A percentile compares a stretch with the other conserved stretches of the same genome.
phyloP scores from a whole-genome alignment of 768 basidiomycete species.

The Podaxis rugospora region DNA sequence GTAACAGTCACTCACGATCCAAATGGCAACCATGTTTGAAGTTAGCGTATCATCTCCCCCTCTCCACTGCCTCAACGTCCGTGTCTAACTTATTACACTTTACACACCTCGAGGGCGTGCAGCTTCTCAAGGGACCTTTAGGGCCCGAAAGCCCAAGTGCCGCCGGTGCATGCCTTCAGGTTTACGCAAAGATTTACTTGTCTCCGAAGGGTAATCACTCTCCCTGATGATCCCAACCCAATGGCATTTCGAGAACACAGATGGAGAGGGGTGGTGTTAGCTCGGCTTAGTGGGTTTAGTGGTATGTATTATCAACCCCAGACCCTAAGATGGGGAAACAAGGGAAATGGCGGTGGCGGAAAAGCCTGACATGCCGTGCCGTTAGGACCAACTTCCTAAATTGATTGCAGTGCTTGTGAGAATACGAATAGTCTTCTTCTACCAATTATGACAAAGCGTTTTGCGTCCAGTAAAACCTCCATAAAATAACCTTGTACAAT shows the following conservation, averaged over 20 bases:
- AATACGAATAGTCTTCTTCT: not conserved
- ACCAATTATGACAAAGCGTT: not conserved
- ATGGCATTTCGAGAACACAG: not conserved
- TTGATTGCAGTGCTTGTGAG: not conserved
- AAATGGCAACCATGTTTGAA: not conserved
- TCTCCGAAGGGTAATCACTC: not conserved
- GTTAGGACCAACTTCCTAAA: not conserved
- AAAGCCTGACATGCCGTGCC: not conserved
- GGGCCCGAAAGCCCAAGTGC: not conserved
- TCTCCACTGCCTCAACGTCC: not conserved
- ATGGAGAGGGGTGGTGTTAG: not conserved
- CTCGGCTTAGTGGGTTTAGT: not conserved
- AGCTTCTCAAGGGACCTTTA: not conserved
- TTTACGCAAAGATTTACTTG: not conserved
- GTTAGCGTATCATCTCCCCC: not conserved
- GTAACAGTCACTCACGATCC: not conserved
- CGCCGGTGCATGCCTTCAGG: constrained; percentile 2
- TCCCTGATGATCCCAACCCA: not conserved
- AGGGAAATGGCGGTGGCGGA: constrained; percentile 1
- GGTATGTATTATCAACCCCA: not conserved
- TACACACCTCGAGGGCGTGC: not conserved
- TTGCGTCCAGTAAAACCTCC: not conserved
- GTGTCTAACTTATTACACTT: not conserved
- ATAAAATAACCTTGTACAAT: not conserved
- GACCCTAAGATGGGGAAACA: not conserved